Evolutionary conservation across 75 land plant genomes (phyloP).

Genomic region (Selaginella moellendorffii): DNA sequence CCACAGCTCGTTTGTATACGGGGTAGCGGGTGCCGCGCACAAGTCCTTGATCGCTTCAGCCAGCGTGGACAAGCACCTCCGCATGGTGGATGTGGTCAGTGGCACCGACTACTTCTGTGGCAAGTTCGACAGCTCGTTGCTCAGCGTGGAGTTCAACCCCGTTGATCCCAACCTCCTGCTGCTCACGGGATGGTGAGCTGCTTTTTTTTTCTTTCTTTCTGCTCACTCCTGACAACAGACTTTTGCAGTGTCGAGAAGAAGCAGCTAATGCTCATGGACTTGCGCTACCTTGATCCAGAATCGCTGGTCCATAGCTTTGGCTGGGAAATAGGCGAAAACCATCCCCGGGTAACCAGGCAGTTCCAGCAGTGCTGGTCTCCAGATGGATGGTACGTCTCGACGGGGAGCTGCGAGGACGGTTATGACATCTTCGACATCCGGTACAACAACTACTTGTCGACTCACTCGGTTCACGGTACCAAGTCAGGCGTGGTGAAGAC

Average conservation of each 20-base stretch:
- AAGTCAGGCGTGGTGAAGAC: background rate
- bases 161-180: background rate
- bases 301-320: background rate
- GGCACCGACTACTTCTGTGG: background rate
- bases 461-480: background rate
- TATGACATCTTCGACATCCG: background rate
- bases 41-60: background rate
- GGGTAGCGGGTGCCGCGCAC: background rate
- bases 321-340: background rate
- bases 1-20: background rate
- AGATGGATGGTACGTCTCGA: background rate
- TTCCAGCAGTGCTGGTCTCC: background rate
- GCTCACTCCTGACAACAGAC: background rate
- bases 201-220: background rate
- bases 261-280: background rate
- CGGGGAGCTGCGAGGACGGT: background rate
- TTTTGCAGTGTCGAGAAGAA: background rate
- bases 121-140: background rate
- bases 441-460: background rate
- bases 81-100: background rate
- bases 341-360: background rate
- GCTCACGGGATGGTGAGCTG: background rate
- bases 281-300: background rate
- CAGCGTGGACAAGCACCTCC: background rate
- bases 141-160: background rate